Evolutionary conservation across 306 rosid genomes (phyloP), one percentile per base, ranked within the genome.

Genomic region (Citrullus mucosospermus): DNA sequence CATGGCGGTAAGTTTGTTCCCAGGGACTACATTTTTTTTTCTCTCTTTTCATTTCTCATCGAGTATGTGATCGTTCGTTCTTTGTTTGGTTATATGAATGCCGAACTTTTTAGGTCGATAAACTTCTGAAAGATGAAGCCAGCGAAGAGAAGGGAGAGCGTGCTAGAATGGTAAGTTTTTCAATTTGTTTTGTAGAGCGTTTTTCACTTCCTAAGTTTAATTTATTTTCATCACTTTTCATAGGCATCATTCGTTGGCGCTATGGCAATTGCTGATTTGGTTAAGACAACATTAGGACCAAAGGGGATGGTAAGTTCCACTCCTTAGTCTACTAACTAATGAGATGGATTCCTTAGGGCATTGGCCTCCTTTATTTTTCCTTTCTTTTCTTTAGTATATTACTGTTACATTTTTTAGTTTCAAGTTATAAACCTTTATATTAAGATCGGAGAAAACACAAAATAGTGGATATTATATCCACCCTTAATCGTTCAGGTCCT

Each of bases 191-290:
- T 6, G 8, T 32, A 56, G 51, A 46, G 36, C 18, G 32, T 39
- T 22, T 38, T 58, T 7, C 46, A 1, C 13, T 39, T 76, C 41
- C 9, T 2, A 13, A 15, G 9, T 76, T 58, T 77, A 43, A 30
- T 67, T 5, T 38, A 2, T 17, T 38, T n/a, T 16, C 6, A 8
- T 39, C 28, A 17, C 36, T 34, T 79, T 48, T 28, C 51, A 44
- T 74, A 96, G 98, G 97, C 99, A 50, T 96, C 98, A 30, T 96
- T 96, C 84, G 68, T 96, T 76, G 99, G 99, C 41, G 98, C 93
- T 71, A 92, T 91, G 91, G 98, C 99, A 60, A 90, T 96, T 78
- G 98, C 98, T 54, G 99, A 92, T 82, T 84, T 96, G 88, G 99
- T 96, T 44, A 96, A 96, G 88, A 96, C 99, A 39, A 96, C 99